Evolutionary conservation across 1,139 yeast species (phyloP), one percentile per base, ranked within the genome.

Genomic region (Yamadazyma spencermartinsiae): DNA sequence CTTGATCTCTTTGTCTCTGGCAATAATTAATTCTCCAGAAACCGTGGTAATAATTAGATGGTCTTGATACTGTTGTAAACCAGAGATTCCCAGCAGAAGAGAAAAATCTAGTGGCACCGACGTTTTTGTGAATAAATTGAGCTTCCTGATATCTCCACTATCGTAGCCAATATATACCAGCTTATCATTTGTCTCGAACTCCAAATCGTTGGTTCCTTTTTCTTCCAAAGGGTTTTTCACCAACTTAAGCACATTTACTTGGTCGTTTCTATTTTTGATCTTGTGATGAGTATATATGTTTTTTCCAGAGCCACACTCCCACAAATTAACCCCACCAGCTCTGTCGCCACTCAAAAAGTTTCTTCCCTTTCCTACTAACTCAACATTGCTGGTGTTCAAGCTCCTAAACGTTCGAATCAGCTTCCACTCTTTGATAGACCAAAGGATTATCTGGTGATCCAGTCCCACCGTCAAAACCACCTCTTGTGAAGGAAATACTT

Each of bases 221-320:
- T 35, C 31, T 26, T 30, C 34, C 13, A 34, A 36, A 14, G 18
- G 16, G 30, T 3, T 20, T 3, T 38, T 40, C 26, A 34, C 24
- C 12, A 38, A 41, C 38, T 25, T 37, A 4, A 62, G 41, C 25
- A 53, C 56, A 14, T 43, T 63, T 5, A 66, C 60, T 2, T 58
- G 63, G 55, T 61, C 78, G 15, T 43, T 55, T 21, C 52, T 50
- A 39, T 65, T 56, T 24, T 60, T 61, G 2, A 56, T 49, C 38
- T 76, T 56, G 2, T 42, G 38, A 37, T 79, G 68, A 3, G 61
- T 57, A 44, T 71, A 59, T 7, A 82, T 53, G 2, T 60, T 53
- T 14, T 54, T 40, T 0, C 81, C 86, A 2, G 74, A 54, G 0
- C 86, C 82, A 51, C 86, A 76, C 49, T 86, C 92, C 89, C 88